phyloP scores from a whole-genome alignment of 2,329 filamentous ascomycete species.

The Ophiostoma quercus region DNA sequence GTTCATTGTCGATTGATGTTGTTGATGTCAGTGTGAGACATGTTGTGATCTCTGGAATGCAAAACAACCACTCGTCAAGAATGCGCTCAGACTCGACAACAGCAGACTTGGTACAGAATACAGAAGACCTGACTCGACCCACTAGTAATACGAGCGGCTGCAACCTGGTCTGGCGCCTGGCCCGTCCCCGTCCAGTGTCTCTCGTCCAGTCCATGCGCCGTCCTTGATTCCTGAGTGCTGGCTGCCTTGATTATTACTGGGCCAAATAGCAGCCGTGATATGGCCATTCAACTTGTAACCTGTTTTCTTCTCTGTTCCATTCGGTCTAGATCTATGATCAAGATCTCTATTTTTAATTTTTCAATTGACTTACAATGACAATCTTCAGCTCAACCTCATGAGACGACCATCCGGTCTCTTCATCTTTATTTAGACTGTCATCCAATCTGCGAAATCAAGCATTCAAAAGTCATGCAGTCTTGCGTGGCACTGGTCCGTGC shows the following conservation, averaged over 20 bases:
- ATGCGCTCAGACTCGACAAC: neutral
- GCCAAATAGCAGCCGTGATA: neutral
- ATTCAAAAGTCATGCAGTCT: too few relatives aligned
- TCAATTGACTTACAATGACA: neutral
- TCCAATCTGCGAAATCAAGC: neutral
- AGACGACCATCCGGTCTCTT: neutral
- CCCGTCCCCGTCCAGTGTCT: neutral
- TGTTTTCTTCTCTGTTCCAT: neutral
- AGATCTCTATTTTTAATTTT: neutral
- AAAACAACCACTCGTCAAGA: neutral
- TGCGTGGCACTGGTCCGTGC: too few relatives aligned
- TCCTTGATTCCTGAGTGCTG: neutral
- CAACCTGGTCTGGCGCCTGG: neutral
- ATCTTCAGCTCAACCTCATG: neutral
- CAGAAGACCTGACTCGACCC: neutral
- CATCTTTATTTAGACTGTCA: neutral
- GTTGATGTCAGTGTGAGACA: neutral
- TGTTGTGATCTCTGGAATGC: neutral
- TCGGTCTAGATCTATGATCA: neutral
- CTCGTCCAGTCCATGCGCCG: neutral
- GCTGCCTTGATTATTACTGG: neutral
- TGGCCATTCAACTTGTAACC: neutral
- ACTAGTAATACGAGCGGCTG: neutral
- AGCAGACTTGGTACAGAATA: neutral
- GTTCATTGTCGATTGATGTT: neutral